Evolutionary conservation across 1,284 basidiomycete genomes (phyloP).

Genomic region (Cerrena zonata): DNA sequence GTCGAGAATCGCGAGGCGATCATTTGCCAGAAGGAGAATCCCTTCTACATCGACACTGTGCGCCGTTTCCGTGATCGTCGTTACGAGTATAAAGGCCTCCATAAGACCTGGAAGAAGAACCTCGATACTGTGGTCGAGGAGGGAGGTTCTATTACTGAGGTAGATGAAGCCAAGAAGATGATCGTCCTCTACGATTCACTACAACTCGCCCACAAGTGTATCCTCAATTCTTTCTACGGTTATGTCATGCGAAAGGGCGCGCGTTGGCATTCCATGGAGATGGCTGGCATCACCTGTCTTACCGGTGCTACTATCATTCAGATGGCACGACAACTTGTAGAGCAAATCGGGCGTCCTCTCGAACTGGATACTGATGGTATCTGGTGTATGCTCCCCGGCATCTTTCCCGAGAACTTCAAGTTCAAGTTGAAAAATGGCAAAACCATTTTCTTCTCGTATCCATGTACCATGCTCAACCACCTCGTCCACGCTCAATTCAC

Average conservation of each 20-base stretch:
- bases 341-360: constrained; percentile 93
- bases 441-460: constrained; percentile 89
- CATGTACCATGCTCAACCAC: constrained; percentile 99
- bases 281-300: constrained; percentile 98
- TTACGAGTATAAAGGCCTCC: constrained; percentile 98
- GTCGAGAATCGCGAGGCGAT: constrained; percentile 92
- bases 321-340: constrained; percentile 97
- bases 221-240: constrained; percentile 99
- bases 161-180: constrained; percentile 98
- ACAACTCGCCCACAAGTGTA: constrained; percentile 99
- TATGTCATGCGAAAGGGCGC: constrained; percentile 99
- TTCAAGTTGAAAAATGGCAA: constrained; percentile 90
- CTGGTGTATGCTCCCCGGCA: constrained; percentile 99
- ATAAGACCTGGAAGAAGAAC: constrained; percentile 99
- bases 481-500: constrained; percentile 94
- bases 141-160: constrained; percentile 72
- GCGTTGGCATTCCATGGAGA: constrained; percentile 99
- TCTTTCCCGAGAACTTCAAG: constrained; percentile 97
- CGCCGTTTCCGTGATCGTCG: constrained; percentile 95
- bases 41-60: constrained; percentile 99
- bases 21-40: constrained; percentile 97
- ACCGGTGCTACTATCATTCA: constrained; percentile 99
- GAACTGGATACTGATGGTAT: constrained; percentile 99
- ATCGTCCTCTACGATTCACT: constrained; percentile 99
- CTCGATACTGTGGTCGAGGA: constrained; percentile 71